Percentiles rank a stretch among this genome's conserved stretches.
Conservation (phyloP, 805 yeast genomes). For the Candida schatavii region DNA sequence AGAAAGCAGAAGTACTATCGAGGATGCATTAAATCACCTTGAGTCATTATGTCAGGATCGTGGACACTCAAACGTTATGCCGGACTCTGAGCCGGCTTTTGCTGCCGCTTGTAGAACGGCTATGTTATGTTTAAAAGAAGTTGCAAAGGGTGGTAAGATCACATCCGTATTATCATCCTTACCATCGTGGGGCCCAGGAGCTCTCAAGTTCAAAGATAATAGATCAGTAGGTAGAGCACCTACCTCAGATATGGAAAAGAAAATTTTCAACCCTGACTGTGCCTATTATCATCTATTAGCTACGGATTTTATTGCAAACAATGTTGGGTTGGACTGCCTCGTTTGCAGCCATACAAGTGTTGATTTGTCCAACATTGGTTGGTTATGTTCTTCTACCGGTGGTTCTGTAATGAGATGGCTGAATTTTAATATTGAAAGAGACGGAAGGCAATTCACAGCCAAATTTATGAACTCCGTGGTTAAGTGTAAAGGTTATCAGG, state of each 20-base stretch:
- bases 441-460: conserved; percentile 62
- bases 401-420: conserved; percentile 68
- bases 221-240: conserved; percentile 39
- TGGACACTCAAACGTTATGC: conserved; percentile 33
- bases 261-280: conserved; percentile 55
- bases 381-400: conserved; percentile 65
- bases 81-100: conserved; percentile 62
- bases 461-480: conserved; percentile 54
- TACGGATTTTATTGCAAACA: conserved; percentile 50
- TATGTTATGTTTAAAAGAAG: conserved; percentile 51
- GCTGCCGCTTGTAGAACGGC: conserved; percentile 80
- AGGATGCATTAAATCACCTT: conserved; percentile 61
- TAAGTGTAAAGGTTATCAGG: conserved; percentile 68
- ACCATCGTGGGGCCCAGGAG: conserved; percentile 83
- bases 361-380: conserved; percentile 73
- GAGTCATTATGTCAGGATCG: conserved; percentile 39
- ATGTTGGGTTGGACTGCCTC: conserved; percentile 76
- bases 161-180: conserved; percentile 61
- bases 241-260: conserved; percentile 44
- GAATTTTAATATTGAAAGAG: conserved; percentile 63
- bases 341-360: conserved; percentile 62
- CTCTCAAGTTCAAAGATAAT: conserved; percentile 45
- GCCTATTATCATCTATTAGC: conserved; percentile 62
- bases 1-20: conserved; percentile 62
- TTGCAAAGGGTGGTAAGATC: conserved; percentile 82